A percentile compares a stretch with the other conserved stretches of the same genome.
Evolutionary conservation across 306 rosid species (phyloP).

Genomic region (Lablab purpureus): DNA sequence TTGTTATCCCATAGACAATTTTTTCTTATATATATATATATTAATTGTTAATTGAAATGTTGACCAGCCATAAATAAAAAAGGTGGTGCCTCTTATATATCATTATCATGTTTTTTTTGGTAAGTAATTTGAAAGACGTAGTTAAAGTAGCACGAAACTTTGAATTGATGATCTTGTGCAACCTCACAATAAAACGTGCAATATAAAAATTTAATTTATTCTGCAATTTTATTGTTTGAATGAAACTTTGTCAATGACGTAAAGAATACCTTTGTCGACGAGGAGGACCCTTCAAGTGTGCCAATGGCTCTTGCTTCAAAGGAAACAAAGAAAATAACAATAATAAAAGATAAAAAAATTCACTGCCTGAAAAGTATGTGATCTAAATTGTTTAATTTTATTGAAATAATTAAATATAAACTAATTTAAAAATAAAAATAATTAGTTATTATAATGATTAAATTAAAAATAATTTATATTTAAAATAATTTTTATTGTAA

Average conservation of each 20-base stretch:
- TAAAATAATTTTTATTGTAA: too few species aligned
- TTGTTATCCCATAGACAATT: neutral
- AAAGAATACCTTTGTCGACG: neutral
- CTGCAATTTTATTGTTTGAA: neutral
- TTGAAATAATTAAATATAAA: too few species aligned
- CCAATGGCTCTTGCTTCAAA: constrained; percentile 12
- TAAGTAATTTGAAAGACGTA: constrained; percentile 10
- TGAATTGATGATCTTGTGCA: constrained; percentile 1
- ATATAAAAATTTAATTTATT: constrained; percentile 22
- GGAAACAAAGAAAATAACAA: neutral
- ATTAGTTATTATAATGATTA: too few species aligned
- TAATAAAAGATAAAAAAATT: neutral
- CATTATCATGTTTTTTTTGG: constrained; percentile 8
- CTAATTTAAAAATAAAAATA: too few species aligned
- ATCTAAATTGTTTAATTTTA: neutral
- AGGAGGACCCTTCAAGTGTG: neutral
- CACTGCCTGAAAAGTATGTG: neutral
- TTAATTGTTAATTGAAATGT: neutral
- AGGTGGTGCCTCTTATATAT: neutral
- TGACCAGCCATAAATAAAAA: constrained; percentile 24
- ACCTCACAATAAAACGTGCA: neutral
- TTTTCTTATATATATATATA: too few species aligned
- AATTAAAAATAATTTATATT: too few species aligned
- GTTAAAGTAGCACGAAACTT: constrained; percentile 26
- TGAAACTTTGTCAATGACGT: neutral